Evolutionary conservation across 176 grass and related monocot species (phyloP), one percentile per base, ranked within the genome.

Genomic region (Oryza rufipogon): DNA sequence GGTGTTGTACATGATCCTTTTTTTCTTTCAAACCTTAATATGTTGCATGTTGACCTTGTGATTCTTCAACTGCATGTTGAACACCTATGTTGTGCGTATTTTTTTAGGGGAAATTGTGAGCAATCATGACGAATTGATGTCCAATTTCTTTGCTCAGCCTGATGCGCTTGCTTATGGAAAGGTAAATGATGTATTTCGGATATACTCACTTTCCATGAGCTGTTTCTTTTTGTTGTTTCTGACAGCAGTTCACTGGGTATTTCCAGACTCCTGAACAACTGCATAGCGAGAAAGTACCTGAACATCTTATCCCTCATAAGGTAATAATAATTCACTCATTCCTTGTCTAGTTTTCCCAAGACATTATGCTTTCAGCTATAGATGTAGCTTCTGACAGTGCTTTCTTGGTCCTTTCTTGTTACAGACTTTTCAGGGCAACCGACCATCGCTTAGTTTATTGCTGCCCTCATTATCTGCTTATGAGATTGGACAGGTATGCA

Each of bases 131-230:
- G 93, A 99, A 52, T 76, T 99, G 47, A 99, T 96, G 96, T 99
- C 96, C 54, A 96, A 99, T 85, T 99, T 99, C 90, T 96, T 99
- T 81, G 96, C 91, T 78, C 93, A 99, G 77, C 91, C 96, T 89
- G 96, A 99, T 89, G 96, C 96, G 32, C 96, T 96, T 96, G 93
- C 96, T 73, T 99, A 99, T 82, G 91, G 96, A 84, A 99, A 99
- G 91, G 96, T 99, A 69, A 70, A 66, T 83, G 47, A 26, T 68
- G 49, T 52, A 70, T 86, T 81, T 81, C 17, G 19, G 4, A 30
- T 74, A 4, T 13, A 2, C 25, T 14, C 8, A 19, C 64, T 11
- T 80, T 87, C 85, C 39, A 64, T 41, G 7, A 64, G 70, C 28
- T 67, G 17, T 11, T 44, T 44, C 2, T 49, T 49, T 58, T 20